Base-by-base conservation (phyloP, 257 asterid genomes). In the Solanum paucissectum region DNA sequence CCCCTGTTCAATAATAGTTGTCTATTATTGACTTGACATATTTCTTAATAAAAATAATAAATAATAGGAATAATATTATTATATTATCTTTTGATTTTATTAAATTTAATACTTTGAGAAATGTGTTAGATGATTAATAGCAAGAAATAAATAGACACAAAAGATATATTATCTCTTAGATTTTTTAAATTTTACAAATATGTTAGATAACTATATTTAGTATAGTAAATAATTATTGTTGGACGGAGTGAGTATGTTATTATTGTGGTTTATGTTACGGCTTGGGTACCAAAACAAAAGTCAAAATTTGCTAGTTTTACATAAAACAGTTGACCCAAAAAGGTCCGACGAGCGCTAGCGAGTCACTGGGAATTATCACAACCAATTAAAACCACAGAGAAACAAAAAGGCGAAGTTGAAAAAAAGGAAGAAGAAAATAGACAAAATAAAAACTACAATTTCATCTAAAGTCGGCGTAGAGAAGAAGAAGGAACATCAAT, bases 131-230 rank as follows among this genome's bases (percentile, higher is more conserved):
- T 36, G 38, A 36, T 40, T 42, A 49, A 18, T 6, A 18, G 0
- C 0, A 52, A 52, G 0, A 0, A 0, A 16, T 6, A 52, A 52
- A 52, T 18, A 52, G 0, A 18, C 0, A 2, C 3, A 52, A 6
- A 55, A 55, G 0, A 0, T 13, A 49, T 14, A 5, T 49, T 49
- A 49, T 49, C 21, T 14, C 20, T 14, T 46, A 1, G 52, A 1
- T 13, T 49, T 49, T 49, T 1, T 46, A 46, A 46, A 37, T 37
- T 37, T 1, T 6, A 37, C 9, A 37, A 36, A 7, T 37, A 37
- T 7, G 0, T 37, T 37, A 37, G 9, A 37, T 0, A 7, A 37
- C 40, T 37, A 37, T 6, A 1, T 7, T 37, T 37, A 37, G 9
- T 37, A 37, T 37, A 37, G 40, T 37, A 37, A 37, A 7, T 37